phyloP scores from a whole-genome alignment of 805 yeast genomes.

The Cyberlindnera nakhonratchasimensis region DNA sequence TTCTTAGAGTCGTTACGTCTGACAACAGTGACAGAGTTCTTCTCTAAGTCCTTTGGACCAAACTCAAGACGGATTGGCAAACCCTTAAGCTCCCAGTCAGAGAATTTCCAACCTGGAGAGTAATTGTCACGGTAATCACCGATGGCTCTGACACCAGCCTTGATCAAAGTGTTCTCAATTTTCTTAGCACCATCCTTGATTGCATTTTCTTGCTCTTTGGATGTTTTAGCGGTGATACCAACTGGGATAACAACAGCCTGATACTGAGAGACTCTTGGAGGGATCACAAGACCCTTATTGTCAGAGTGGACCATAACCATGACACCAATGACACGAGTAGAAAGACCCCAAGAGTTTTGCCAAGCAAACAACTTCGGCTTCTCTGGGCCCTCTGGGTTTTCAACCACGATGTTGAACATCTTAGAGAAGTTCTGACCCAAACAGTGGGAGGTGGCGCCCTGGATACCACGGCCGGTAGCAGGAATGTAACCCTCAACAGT shows the following conservation, averaged over 20 bases:
- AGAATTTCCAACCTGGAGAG: conserved; percentile 98
- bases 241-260: conserved; percentile 95
- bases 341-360: conserved; percentile 99
- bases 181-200: conserved; percentile 68
- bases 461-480: conserved; percentile 99
- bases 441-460: conserved; percentile 98
- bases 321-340: conserved; percentile 98
- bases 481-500: conserved; percentile 97
- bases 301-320: conserved; percentile 99
- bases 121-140: conserved; percentile 92
- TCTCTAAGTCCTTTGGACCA: conserved; percentile 93
- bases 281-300: conserved; percentile 95
- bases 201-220: conserved; percentile 67
- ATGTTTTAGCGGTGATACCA: conserved; percentile 85
- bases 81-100: conserved; percentile 97
- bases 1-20: conserved; percentile 90
- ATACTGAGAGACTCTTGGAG: conserved; percentile 92
- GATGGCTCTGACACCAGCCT: conserved; percentile 66
- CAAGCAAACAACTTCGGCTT: conserved; percentile 83
- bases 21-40: conserved; percentile 78
- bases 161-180: conserved; percentile 59
- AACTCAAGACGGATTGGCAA: conserved; percentile 88
- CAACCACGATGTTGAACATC: conserved; percentile 95
- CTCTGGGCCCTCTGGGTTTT: conserved; percentile 88
- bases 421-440: conserved; percentile 97